Percentiles rank a stretch among this genome's conserved stretches.
Conservation (phyloP, 2,329 filamentous ascomycete species). For the Furcasterigmium furcatum region DNA sequence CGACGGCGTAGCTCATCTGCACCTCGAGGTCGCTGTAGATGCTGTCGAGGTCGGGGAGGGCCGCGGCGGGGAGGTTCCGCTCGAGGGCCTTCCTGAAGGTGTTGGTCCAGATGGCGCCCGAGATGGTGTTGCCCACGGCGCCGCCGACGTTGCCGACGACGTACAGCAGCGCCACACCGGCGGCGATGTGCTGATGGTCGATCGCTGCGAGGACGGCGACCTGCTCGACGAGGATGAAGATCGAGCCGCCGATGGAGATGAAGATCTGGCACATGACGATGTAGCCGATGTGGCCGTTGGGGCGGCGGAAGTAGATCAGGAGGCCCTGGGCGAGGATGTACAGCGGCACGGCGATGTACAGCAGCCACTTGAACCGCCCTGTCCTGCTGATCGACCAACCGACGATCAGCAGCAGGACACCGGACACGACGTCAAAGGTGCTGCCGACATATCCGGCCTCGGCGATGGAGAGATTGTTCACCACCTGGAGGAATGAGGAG, state of each 20-base stretch:
- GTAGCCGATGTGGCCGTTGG: constrained; percentile 27
- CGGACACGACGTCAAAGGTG: constrained; percentile 48
- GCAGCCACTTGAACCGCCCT: constrained; percentile 46
- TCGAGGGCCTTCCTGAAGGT: constrained; percentile 39
- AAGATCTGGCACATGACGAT: constrained; percentile 36
- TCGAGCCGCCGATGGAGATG: constrained; percentile 32
- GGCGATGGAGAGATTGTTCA: constrained; percentile 37
- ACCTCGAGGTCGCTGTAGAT: constrained; percentile 51
- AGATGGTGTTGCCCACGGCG: constrained; percentile 40
- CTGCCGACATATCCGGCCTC: constrained; percentile 43
- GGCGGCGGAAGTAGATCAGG: constrained; percentile 37
- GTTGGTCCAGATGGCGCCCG: constrained; percentile 39
- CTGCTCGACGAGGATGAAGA: constrained; percentile 40
- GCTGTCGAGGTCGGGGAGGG: constrained; percentile 28
- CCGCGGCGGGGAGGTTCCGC: constrained; percentile 40
- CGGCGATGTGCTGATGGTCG: constrained; percentile 50
- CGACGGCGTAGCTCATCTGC: constrained; percentile 45
- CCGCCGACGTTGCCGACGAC: constrained; percentile 40
- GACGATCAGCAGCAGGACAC: constrained; percentile 43
- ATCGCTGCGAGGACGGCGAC: constrained; percentile 56
- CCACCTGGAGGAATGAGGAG: constrained; percentile 52
- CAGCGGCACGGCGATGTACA: constrained; percentile 41
- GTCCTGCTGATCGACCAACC: constrained; percentile 42
- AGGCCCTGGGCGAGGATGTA: constrained; percentile 50
- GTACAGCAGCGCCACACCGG: constrained; percentile 41